Base-by-base conservation (phyloP, 2,329 filamentous ascomycete species). In the Ceratocystis cubensis region DNA sequence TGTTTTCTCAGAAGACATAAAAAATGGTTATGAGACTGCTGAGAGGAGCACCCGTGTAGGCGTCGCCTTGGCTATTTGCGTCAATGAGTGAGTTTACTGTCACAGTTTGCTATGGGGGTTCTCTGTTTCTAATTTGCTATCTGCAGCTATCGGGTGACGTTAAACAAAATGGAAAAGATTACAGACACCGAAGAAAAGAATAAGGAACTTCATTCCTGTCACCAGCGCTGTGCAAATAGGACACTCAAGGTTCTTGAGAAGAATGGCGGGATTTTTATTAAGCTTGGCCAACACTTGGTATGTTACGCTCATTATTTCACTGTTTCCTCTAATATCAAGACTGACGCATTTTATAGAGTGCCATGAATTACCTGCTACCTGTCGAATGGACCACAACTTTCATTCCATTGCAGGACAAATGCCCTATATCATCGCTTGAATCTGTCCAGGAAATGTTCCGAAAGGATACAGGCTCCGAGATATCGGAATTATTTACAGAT, bases 221-320 rank as follows among this genome's bases (percentile, higher is more conserved):
- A 99, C 76, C 88, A 95, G 74, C 84, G 94, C 75, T 99, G 94
- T 77, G 94, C 94, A 37, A 83, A 91, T 72, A 85, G 94, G 69
- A 96, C 94, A 0, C 79, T 97, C 53, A 83, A 82, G 67, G 92
- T 95, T 1, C 78, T 97, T 70, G 94, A 99, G 80, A 91, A 89
- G 80, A 97, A 96, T 75, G 94, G 95, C 30, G 96, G 93, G 33
- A 96, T 99, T 70, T 99, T 97, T 72, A 97, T 99, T 75, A 99
- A 99, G 77, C 79, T 99, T 48, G 94, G 94, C 6, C 94, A 99
- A 73, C 94, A 99, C 76, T 76, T 99, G 76, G 85, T 87, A 79
- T 53, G 76, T 69, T 5, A 17, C 6, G 17, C 30, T 3, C 17
- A 25, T 3, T 8, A 22, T 17, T 53, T 25, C 8, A 22, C 48